Evolutionary conservation across 495 filamentous ascomycete genomes (phyloP).

Genomic region (Podospora tetraspora): DNA sequence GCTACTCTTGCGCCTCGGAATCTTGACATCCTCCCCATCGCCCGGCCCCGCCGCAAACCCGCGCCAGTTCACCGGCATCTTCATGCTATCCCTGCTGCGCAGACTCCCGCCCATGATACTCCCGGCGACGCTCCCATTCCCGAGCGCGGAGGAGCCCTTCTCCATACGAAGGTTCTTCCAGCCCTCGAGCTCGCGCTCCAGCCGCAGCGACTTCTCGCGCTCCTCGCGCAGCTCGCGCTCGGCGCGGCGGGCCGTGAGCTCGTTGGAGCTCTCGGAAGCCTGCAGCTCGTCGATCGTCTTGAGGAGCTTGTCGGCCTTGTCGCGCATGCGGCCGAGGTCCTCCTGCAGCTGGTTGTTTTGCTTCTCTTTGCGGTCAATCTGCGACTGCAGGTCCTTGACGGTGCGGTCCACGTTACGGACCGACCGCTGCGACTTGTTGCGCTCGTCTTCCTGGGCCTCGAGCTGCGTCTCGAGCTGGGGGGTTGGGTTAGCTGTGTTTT

Average conservation of each 20-base stretch:
- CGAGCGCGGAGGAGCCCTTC: slow-evolving; percentile 34
- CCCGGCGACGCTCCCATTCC: slow-evolving; percentile 18
- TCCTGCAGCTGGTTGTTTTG: slow-evolving; percentile 70
- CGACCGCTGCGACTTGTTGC: slow-evolving; percentile 73
- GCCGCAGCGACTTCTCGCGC: slow-evolving; percentile 69
- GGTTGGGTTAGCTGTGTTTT: slow-evolving; percentile 24
- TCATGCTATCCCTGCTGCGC: slow-evolving; percentile 32
- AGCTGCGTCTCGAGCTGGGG: slow-evolving; percentile 83
- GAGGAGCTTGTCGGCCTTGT: slow-evolving; percentile 84
- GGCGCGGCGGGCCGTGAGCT: slow-evolving; percentile 72
- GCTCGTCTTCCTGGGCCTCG: slow-evolving; percentile 73
- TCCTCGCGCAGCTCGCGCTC: slow-evolving; percentile 90
- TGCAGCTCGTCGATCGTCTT: slow-evolving; percentile 91
- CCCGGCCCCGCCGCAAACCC: slow-evolving; percentile 5
- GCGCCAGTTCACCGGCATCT: slow-evolving; percentile 33
- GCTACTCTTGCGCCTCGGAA: slow-evolving; percentile 53
- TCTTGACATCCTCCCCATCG: slow-evolving; percentile 38
- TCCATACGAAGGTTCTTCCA: slow-evolving; percentile 74
- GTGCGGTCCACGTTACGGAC: slow-evolving; percentile 91
- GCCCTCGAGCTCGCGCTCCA: slow-evolving; percentile 84
- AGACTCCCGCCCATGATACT: slow-evolving; percentile 31
- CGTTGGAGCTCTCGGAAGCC: slow-evolving; percentile 69
- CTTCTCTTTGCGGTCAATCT: slow-evolving; percentile 90
- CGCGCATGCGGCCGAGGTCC: slow-evolving; percentile 74
- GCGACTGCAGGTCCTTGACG: slow-evolving; percentile 86